Percentiles rank a stretch among this genome's conserved stretches.
phyloP scores from a whole-genome alignment of 371 early-diverging fungal genomes.

The Mortierella sp. region DNA sequence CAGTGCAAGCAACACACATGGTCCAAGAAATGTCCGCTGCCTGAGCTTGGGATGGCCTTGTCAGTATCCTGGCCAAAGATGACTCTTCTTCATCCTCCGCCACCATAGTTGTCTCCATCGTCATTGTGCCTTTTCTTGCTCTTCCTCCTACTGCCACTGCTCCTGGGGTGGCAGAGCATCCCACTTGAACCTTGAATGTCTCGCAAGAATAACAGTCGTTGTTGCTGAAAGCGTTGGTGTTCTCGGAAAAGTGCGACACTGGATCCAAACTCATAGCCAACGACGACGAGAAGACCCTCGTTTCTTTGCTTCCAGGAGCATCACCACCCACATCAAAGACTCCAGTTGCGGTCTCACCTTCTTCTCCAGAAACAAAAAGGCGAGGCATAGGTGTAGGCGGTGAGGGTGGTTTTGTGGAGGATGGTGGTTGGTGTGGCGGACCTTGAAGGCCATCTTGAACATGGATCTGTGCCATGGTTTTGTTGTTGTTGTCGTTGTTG shows the following conservation, averaged over 20 bases:
- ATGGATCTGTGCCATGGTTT: neutral
- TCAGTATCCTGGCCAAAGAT: neutral
- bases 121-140: neutral
- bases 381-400: too few species aligned
- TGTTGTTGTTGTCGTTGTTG: neutral
- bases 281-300: neutral
- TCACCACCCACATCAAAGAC: neutral
- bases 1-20: neutral
- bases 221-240: neutral
- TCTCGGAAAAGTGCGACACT: neutral
- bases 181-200: neutral
- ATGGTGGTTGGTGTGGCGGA: conserved; percentile 3
- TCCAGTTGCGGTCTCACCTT: neutral
- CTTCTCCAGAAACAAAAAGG: neutral
- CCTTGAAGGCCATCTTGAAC: neutral
- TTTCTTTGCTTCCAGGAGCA: neutral
- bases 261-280: neutral
- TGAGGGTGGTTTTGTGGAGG: neutral
- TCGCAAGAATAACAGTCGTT: neutral
- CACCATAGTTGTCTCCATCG: neutral
- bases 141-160: neutral
- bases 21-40: neutral
- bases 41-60: neutral
- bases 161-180: neutral
- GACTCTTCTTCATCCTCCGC: neutral